A percentile compares a stretch with the other conserved stretches of the same genome.
Evolutionary conservation across 257 asterid genomes (phyloP).

Genomic region (Lantana camara): DNA sequence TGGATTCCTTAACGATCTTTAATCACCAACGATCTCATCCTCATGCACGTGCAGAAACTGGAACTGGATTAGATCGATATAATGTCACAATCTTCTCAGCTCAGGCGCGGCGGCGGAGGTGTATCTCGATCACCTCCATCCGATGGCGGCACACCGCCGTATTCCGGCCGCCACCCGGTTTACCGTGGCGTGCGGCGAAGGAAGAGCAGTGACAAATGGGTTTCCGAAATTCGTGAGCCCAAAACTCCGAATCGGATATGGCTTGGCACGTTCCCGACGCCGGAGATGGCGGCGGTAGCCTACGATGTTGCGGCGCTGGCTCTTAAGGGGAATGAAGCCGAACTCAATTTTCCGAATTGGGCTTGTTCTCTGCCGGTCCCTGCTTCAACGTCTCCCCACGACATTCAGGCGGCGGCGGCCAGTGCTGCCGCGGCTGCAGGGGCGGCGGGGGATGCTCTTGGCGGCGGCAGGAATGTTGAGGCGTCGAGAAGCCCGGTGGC

Average conservation of each 20-base stretch:
- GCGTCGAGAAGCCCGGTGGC: neutral
- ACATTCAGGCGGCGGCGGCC: constrained; percentile 74
- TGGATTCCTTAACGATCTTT: constrained; percentile 42
- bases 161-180: constrained; percentile 35
- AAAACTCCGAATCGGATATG: constrained; percentile 56
- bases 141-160: constrained; percentile 8
- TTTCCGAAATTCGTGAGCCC: constrained; percentile 70
- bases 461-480: neutral
- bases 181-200: constrained; percentile 68
- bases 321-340: constrained; percentile 46
- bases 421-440: constrained; percentile 66
- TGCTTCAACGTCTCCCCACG: constrained; percentile 50
- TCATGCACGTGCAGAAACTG: constrained; percentile 11
- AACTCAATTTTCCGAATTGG: constrained; percentile 58
- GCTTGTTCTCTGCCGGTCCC: constrained; percentile 63
- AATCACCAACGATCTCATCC: neutral
- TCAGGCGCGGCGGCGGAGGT: constrained; percentile 13
- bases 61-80: neutral
- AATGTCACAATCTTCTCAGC: constrained; percentile 39
- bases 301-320: constrained; percentile 67
- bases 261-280: constrained; percentile 65
- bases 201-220: constrained; percentile 59
- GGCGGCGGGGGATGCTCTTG: constrained; percentile 56
- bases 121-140: neutral
- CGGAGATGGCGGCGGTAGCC: constrained; percentile 71